Percentiles rank a stretch among this genome's conserved stretches.
phyloP scores from a whole-genome alignment of 495 filamentous ascomycete genomes.

The Penicillium macrosclerotiorum region DNA sequence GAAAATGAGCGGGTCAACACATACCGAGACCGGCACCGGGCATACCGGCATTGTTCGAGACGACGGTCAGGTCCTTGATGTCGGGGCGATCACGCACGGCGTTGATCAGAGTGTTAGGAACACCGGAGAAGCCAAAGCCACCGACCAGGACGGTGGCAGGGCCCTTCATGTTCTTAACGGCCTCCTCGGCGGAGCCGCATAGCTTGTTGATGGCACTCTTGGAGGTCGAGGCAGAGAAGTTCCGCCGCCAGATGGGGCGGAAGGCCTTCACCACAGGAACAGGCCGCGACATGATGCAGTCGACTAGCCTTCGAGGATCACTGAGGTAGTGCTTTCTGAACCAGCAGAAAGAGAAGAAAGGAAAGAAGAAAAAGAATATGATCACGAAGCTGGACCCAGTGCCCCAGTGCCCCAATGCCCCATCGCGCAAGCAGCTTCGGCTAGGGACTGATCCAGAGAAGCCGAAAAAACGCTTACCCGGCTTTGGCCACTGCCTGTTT shows the following conservation, averaged over 20 bases:
- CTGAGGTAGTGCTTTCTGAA: constrained; percentile 13
- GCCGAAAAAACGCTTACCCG: constrained; percentile 25
- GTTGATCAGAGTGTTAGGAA: constrained; percentile 80
- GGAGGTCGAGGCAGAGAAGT: constrained; percentile 62
- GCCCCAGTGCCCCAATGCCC: no score
- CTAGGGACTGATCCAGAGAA: constrained; percentile 17
- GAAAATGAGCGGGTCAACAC: not conserved
- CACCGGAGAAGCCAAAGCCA: constrained; percentile 82
- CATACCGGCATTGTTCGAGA: constrained; percentile 89
- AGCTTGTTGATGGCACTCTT: constrained; percentile 75
- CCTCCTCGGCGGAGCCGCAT: constrained; percentile 65
- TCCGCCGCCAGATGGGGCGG: constrained; percentile 46
- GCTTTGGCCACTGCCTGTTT: constrained; percentile 2
- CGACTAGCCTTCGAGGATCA: constrained; percentile 9
- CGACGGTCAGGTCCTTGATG: constrained; percentile 72
- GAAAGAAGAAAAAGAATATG: constrained; percentile 4
- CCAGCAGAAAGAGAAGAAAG: constrained; percentile 13
- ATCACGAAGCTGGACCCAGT: constrained; percentile 12
- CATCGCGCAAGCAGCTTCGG: constrained; percentile 13
- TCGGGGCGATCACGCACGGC: constrained; percentile 69
- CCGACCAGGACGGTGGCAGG: constrained; percentile 70
- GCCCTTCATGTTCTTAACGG: constrained; percentile 71
- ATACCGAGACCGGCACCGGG: constrained; percentile 69
- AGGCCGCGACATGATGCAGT: constrained; percentile 31
- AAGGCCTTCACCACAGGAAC: constrained; percentile 31